These are phyloP conservation scores for Trichoderma parareesei DNA, from an alignment of 495 filamentous ascomycete genomes.

Conservation along the genomic window DNA sequence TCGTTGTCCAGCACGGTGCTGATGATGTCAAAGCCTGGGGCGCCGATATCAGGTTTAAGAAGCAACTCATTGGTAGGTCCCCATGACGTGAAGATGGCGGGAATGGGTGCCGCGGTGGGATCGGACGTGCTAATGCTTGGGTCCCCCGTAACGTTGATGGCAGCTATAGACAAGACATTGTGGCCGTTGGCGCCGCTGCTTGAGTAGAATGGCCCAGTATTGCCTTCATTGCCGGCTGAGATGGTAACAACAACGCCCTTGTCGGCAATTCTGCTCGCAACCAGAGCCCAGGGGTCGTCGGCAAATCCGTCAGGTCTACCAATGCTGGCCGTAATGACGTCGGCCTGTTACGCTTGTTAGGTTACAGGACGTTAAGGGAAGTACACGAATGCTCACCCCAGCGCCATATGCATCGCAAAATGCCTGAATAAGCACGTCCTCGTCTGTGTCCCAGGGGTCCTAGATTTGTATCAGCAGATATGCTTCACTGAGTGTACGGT, in stretches of 20 bases:
- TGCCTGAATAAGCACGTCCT: constrained; percentile 23
- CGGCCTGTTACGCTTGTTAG: constrained; percentile 16
- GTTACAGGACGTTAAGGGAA: background rate
- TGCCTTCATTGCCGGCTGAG: constrained; percentile 28
- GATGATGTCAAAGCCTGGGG: constrained; percentile 41
- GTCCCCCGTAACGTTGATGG: constrained; percentile 21
- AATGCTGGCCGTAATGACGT: constrained; percentile 28
- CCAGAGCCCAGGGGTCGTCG: constrained; percentile 25
- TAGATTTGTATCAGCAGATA: background rate
- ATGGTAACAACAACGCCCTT: constrained; percentile 26
- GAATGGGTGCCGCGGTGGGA: constrained; percentile 20
- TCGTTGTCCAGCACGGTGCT: constrained; percentile 31
- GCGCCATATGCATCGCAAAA: constrained; percentile 25
- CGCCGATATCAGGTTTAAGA: constrained; percentile 38
- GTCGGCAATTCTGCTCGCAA: constrained; percentile 26
- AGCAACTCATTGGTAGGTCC: constrained; percentile 36
- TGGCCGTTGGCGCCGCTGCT: constrained; percentile 24
- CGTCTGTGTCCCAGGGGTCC: constrained; percentile 17
- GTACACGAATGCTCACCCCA: constrained; percentile 18
- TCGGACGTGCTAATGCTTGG: constrained; percentile 21
- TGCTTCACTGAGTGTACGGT: background rate
- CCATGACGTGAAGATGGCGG: constrained; percentile 35
- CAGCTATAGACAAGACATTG: constrained; percentile 23
- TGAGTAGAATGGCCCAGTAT: constrained; percentile 24
- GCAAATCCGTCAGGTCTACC: constrained; percentile 24